These are phyloP conservation scores for Euryodendron excelsum DNA, from an alignment of 148 eudicot genomes.

Conservation along the genomic window DNA sequence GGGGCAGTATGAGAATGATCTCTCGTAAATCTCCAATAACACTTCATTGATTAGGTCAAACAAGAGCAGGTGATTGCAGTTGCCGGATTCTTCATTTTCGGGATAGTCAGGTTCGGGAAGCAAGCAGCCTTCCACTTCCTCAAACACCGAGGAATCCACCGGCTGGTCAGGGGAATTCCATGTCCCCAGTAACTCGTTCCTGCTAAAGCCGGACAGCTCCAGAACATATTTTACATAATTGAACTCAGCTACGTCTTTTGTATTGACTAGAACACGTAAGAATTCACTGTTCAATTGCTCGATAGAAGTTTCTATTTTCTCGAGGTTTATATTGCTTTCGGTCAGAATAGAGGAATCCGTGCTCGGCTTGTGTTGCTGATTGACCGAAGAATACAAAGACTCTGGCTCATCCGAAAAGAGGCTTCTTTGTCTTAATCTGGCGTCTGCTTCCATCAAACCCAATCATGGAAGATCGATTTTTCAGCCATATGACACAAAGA, in stretches of 20 bases:
- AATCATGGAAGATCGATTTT: not conserved
- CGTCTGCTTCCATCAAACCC: not conserved
- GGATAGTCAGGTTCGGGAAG: conserved; percentile 15
- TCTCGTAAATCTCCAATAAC: conserved; percentile 49
- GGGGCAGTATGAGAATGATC: conserved; percentile 61
- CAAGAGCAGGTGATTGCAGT: conserved; percentile 41
- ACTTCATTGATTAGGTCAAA: conserved; percentile 77
- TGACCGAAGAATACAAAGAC: not conserved
- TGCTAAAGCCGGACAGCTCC: conserved; percentile 55
- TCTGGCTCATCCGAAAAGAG: not conserved
- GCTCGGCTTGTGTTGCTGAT: not conserved
- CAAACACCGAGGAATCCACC: conserved; percentile 48
- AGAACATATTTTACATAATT: conserved; percentile 56
- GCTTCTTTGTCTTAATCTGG: not conserved
- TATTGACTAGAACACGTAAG: conserved; percentile 10
- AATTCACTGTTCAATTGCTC: conserved; percentile 7
- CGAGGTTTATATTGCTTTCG: not conserved
- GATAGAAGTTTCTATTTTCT: conserved; percentile 8
- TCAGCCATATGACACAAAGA: not conserved
- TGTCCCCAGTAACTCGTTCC: conserved; percentile 45
- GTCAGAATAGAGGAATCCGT: not conserved
- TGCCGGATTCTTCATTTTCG: conserved; percentile 22
- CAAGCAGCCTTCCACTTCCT: conserved; percentile 46
- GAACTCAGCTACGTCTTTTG: conserved; percentile 38
- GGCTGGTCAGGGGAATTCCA: conserved; percentile 63